Evolutionary conservation across 345 rosid species (phyloP).

Genomic region (Arabidopsis arenosa): DNA sequence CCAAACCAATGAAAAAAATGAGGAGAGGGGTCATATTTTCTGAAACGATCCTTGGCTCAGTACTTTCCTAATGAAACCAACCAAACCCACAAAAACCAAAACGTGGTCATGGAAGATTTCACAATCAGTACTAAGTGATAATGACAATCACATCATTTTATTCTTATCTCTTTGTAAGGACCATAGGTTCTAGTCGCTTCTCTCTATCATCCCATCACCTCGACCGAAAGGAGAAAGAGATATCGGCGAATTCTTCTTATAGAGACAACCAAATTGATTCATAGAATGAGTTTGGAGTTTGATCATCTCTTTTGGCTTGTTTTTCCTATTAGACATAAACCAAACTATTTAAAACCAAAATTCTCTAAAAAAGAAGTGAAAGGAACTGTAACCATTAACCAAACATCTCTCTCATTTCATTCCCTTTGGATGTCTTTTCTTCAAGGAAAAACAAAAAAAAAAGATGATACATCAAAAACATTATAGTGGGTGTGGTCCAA

Average conservation of each 20-base stretch:
- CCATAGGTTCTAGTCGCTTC: conserved; percentile 35
- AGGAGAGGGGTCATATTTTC: conserved; percentile 10
- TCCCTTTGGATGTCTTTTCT: conserved; percentile 37
- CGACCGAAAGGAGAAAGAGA: conserved; percentile 36
- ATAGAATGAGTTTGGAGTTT: conserved; percentile 29
- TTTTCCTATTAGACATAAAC: conserved; percentile 29
- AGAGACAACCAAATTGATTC: conserved; percentile 33
- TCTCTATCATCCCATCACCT: conserved; percentile 37
- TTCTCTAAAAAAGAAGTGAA: conserved; percentile 1
- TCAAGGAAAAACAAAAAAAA: not conserved
- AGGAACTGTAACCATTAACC: conserved; percentile 26
- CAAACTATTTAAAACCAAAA: conserved; percentile 19
- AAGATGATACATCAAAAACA: conserved; percentile 37
- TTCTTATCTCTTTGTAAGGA: conserved; percentile 44
- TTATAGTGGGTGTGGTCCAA: conserved; percentile 37
- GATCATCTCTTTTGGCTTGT: conserved; percentile 25
- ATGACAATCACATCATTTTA: conserved; percentile 36
- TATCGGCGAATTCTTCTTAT: conserved; percentile 23
- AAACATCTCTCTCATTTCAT: conserved; percentile 40
- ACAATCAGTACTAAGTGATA: conserved; percentile 37
- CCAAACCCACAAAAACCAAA: conserved; percentile 39
- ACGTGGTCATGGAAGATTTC: conserved; percentile 36
- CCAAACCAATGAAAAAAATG: conserved; percentile 22
- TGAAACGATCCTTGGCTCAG: conserved; percentile 31
- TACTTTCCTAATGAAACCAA: conserved; percentile 31